Percentiles rank a stretch among this genome's conserved stretches.
These are phyloP conservation scores for Albatrellus sp. DNA, from an alignment of 1,284 basidiomycete species.

Conservation along the genomic window DNA sequence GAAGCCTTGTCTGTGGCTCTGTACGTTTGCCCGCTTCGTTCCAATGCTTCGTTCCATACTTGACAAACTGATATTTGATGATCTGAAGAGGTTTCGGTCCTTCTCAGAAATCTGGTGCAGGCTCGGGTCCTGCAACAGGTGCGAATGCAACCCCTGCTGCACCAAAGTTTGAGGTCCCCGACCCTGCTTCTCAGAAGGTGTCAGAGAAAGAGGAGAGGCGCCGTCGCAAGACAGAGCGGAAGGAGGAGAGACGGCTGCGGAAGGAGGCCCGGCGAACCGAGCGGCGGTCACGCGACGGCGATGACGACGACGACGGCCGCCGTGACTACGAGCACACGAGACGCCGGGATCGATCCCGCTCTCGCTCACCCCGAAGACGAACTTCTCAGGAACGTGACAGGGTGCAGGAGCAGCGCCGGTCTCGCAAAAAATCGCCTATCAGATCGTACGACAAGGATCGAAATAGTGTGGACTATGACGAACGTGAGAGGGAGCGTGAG, in stretches of 20 bases:
- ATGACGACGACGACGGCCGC: slow-evolving; percentile 10
- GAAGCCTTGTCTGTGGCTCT: slow-evolving; percentile 75
- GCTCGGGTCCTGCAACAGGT: slow-evolving; percentile 22
- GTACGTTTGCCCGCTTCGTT: slow-evolving; percentile 26
- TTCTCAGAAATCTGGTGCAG: slow-evolving; percentile 25
- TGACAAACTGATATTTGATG: not conserved
- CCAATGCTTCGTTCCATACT: not conserved
- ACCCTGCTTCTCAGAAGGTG: slow-evolving; percentile 13
- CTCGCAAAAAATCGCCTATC: slow-evolving; percentile 14
- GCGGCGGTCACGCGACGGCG: slow-evolving; percentile 11
- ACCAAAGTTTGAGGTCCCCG: not conserved
- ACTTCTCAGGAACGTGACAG: slow-evolving; percentile 8
- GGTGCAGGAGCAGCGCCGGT: slow-evolving; percentile 9
- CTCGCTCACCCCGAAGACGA: slow-evolving; percentile 25
- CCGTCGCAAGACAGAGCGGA: slow-evolving; percentile 43
- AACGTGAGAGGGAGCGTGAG: slow-evolving; percentile 32
- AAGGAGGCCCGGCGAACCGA: slow-evolving; percentile 34
- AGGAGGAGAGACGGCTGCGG: slow-evolving; percentile 41
- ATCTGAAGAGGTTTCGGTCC: slow-evolving; percentile 49
- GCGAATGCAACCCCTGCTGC: slow-evolving; percentile 17
- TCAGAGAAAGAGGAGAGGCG: slow-evolving; percentile 45
- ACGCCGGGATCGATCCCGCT: slow-evolving; percentile 24
- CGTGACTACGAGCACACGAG: slow-evolving; percentile 8
- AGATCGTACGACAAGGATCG: slow-evolving; percentile 16
- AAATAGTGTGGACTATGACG: slow-evolving; percentile 24